Conservation (phyloP, 768 basidiomycete genomes). For the Suillus lakei region DNA sequence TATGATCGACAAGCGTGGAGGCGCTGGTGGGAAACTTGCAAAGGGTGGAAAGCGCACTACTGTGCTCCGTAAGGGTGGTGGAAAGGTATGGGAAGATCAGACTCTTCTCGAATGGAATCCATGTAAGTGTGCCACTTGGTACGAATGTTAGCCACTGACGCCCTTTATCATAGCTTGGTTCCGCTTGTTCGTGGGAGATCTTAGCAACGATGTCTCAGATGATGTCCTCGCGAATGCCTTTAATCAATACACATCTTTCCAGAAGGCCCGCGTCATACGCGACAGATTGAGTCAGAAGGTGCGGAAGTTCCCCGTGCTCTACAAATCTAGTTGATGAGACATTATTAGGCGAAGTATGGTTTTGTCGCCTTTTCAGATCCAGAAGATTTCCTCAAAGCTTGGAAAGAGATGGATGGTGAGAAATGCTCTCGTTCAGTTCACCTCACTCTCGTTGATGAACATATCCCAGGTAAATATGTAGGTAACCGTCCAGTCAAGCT, state of each 20-base stretch:
- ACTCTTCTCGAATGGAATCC: constrained; percentile 98
- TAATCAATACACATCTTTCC: constrained; percentile 90
- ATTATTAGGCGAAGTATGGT: constrained; percentile 85
- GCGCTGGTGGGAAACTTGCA: constrained; percentile 82
- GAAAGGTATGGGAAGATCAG: constrained; percentile 98
- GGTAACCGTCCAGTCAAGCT: constrained; percentile 97
- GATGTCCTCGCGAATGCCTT: constrained; percentile 93
- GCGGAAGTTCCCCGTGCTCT: constrained; percentile 13
- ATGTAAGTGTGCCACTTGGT: constrained; percentile 53
- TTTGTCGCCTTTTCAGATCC: constrained; percentile 98
- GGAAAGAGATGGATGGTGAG: constrained; percentile 99
- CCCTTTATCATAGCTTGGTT: constrained; percentile 77
- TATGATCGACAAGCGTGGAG: constrained; percentile 86
- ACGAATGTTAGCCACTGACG: constrained; percentile 12
- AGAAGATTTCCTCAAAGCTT: constrained; percentile 96
- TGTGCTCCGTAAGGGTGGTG: constrained; percentile 92
- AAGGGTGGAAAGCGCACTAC: constrained; percentile 94
- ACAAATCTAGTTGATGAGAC: constrained; percentile 6
- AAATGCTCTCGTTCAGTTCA: constrained; percentile 7
- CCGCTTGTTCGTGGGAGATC: constrained; percentile 94
- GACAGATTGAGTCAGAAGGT: constrained; percentile 96
- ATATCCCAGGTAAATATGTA: constrained; percentile 83
- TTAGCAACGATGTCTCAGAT: constrained; percentile 98
- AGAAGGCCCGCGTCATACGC: constrained; percentile 93
- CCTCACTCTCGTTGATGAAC: background rate